Base-by-base conservation (phyloP, 768 basidiomycete genomes). In the Nevesoporus exiguus region DNA sequence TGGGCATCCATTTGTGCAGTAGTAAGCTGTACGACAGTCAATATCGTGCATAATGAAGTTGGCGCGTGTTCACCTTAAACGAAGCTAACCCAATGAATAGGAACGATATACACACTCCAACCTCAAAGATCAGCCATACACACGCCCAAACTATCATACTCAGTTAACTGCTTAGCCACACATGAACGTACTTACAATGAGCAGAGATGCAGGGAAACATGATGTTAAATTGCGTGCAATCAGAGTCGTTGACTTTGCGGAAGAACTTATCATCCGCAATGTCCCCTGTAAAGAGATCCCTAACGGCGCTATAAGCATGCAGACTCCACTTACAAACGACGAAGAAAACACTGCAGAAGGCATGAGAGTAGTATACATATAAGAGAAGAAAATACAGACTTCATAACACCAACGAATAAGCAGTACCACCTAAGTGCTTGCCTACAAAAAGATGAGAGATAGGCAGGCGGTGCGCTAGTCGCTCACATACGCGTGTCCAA, bases 191-290 rank as follows among this genome's bases (percentile, higher is more conserved):
- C 81, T 55, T 70, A 90, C 91, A 70, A 64, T 93, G 89, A n/a
- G 89, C 78, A 37, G 81, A 77, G 49, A 90, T 77, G 7, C 73
- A 68, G 17, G 89, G 88, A 70, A 78, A 93, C 48, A 98, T 67
- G 42, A 93, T 73, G 17, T 82, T 73, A 66, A 93, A 96, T 63
- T 98, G 94, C 2, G 93, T 91, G 54, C 90, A 90, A 65, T 96
- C 94, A 1, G 92, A 93, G 64, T 93, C 90, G 64, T 96, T 96
- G 25, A 85, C 80, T 76, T 96, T 96, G 66, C 93, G 90, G 73
- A 95, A 97, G 73, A 95, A 92, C 52, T 90, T 81, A 66, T 98
- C 94, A 68, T 98, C 95, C 41, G 91, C 83, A 42, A 95, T 86
- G 66, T 98, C 94, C 94, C 90, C 90, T 93, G 63, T 54, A 22